Evolutionary conservation across 2,329 filamentous ascomycete genomes (phyloP).

Genomic region (Colletotrichum higginsianum): DNA sequence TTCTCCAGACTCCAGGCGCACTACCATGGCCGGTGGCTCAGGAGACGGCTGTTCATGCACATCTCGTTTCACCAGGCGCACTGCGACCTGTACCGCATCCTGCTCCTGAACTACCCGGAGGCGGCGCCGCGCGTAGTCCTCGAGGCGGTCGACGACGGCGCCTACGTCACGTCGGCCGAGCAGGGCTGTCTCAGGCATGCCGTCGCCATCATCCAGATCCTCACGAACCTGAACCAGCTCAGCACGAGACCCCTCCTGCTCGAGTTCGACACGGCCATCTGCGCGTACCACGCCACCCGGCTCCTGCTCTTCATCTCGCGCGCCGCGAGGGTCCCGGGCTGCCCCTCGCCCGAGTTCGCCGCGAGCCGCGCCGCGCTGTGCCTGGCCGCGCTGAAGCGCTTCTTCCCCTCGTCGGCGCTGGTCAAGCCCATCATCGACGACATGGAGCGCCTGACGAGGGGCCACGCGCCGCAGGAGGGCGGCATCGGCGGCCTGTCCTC

Average conservation of each 20-base stretch:
- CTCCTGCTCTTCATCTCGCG: constrained; percentile 51
- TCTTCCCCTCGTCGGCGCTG: constrained; percentile 47
- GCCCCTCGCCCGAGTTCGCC: constrained; percentile 46
- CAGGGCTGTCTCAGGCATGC: constrained; percentile 56
- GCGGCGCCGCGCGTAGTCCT: constrained; percentile 53
- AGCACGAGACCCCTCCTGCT: constrained; percentile 48
- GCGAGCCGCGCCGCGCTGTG: constrained; percentile 48
- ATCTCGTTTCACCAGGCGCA: constrained; percentile 59
- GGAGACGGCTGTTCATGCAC: constrained; percentile 50
- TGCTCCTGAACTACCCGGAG: constrained; percentile 58
- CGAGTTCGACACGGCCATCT: constrained; percentile 59
- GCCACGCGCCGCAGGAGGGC: constrained; percentile 11
- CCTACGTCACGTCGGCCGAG: constrained; percentile 50
- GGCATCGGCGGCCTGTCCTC: constrained; percentile 43
- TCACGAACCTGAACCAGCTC: constrained; percentile 49
- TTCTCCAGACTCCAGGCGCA: constrained; percentile 26
- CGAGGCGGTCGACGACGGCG: constrained; percentile 46
- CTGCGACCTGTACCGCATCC: constrained; percentile 61
- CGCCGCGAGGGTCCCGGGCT: constrained; percentile 33
- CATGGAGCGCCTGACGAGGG: constrained; percentile 38
- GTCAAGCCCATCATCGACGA: constrained; percentile 49
- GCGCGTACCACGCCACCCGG: constrained; percentile 58
- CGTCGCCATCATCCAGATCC: constrained; percentile 54
- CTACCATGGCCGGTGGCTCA: constrained; percentile 43
- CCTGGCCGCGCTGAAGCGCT: constrained; percentile 46